Evolutionary conservation across 2,329 filamentous ascomycete species (phyloP), one percentile per base, ranked within the genome.

Genomic region (Curvularia hawaiiensis): DNA sequence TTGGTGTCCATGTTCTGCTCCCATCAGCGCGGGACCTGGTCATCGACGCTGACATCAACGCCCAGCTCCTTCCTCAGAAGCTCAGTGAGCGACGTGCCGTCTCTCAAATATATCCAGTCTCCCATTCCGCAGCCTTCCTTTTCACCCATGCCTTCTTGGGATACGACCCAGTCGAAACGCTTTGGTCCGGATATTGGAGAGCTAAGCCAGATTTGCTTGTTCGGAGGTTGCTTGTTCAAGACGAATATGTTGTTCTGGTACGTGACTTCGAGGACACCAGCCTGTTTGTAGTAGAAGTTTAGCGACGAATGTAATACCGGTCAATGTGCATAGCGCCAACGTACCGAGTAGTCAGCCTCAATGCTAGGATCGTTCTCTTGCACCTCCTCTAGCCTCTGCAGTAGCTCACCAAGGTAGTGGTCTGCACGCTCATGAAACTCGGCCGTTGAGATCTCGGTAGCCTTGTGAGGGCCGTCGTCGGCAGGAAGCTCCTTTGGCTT

Each of bases 191-290:
- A 93, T 52, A 92, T 82, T 4, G 95, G 95, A 43, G 92, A 96
- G 38, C 91, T 95, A 45, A 98, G 86, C 95, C 95, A 99, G 73
- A 99, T 97, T 71, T 89, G 95, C 82, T 92, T 95, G 83, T 97
- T 98, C 20, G 94, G 92, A 0, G 95, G 95, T 77, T 99, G 95
- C 79, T 99, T 99, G 85, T 99, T 99, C 79, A 99, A 85, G 59
- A 99, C 91, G 74, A 96, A 99, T 30, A 87, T 94, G 61, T 68
- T 56, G 61, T 93, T 92, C 50, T 86, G 81, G 12, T 83, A 80
- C 1, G 87, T 85, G 67, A 98, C 82, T 62, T 88, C 92, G 67
- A 98, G 83, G 54, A 98, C 92, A 54, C 95, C 94, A 52, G 91
- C 85, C 93, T 97, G 33, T 52, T 52, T 22, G 68, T 22, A n/a